Evolutionary conservation across 257 asterid species (phyloP).

Genomic region (Thymus quinquecostatus): DNA sequence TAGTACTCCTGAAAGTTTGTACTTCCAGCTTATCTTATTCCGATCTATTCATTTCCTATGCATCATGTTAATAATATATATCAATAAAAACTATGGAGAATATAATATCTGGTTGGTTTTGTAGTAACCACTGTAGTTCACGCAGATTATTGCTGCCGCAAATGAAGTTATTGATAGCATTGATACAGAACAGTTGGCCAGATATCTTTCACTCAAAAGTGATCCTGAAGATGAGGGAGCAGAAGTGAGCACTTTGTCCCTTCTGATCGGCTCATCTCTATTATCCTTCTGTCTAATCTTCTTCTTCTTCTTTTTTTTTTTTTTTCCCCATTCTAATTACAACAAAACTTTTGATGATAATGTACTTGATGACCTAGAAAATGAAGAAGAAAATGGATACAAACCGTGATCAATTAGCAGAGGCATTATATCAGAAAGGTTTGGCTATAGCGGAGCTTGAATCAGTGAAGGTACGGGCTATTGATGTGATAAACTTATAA

Average conservation of each 20-base stretch:
- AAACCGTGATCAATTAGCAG: conserved; percentile 82
- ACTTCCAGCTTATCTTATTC: conserved; percentile 3
- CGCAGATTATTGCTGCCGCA: conserved; percentile 78
- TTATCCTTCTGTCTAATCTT: not conserved
- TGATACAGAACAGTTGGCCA: conserved; percentile 76
- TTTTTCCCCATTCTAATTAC: not conserved
- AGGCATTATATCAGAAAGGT: conserved; percentile 92
- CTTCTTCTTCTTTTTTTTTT: not conserved
- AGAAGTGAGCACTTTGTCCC: conserved; percentile 64
- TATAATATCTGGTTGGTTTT: conserved; percentile 12
- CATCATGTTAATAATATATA: conserved; percentile 3
- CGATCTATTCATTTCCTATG: not conserved
- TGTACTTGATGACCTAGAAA: conserved; percentile 50
- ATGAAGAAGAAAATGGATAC: conserved; percentile 85
- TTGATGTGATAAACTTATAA: not conserved
- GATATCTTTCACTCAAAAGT: conserved; percentile 59
- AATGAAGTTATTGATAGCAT: conserved; percentile 77
- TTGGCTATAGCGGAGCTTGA: conserved; percentile 80
- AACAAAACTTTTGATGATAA: conserved; percentile 27
- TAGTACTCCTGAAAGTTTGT: conserved; percentile 4
- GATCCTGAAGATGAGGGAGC: conserved; percentile 92
- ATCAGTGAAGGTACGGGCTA: conserved; percentile 56
- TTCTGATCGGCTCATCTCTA: not conserved
- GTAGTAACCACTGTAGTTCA: not conserved
- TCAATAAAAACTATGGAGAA: not conserved